These are phyloP conservation scores for Dentipellis sp. DNA, from an alignment of 768 basidiomycete species.

Conservation along the genomic window DNA sequence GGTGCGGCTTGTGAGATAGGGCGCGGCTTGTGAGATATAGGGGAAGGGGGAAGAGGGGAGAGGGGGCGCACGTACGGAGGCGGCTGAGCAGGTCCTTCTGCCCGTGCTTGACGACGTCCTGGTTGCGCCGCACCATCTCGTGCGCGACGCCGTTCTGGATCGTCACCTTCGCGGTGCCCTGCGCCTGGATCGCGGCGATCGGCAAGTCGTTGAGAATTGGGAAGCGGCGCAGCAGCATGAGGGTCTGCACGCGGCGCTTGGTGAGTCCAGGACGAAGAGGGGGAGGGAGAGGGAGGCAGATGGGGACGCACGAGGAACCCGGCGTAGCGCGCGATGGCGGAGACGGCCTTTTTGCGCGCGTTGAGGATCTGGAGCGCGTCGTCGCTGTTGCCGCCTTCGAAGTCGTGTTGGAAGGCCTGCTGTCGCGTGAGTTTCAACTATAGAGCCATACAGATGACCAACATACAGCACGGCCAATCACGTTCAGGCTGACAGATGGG, in stretches of 20 bases:
- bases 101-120: slow-evolving; percentile 1
- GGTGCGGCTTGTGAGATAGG: no score
- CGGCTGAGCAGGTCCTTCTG: slow-evolving; percentile 4
- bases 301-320: slow-evolving; percentile 3
- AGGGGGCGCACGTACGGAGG: slow-evolving; percentile 1
- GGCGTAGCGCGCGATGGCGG: neutral
- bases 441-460: neutral
- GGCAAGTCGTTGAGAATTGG: slow-evolving; percentile 19
- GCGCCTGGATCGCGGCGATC: slow-evolving; percentile 13
- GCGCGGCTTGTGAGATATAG: no score
- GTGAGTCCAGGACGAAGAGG: no score
- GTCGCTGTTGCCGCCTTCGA: slow-evolving; percentile 20
- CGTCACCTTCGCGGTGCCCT: slow-evolving; percentile 8
- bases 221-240: slow-evolving; percentile 20
- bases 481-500: neutral
- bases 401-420: slow-evolving; percentile 28
- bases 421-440: neutral
- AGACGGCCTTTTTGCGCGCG: slow-evolving; percentile 7
- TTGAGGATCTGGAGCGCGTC: slow-evolving; percentile 18
- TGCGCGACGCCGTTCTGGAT: slow-evolving; percentile 8
- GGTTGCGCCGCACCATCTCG: neutral
- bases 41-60: neutral
- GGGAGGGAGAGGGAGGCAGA: no score
- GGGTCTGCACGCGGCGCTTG: slow-evolving; percentile 1
- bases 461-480: neutral